Evolutionary conservation across 2,329 filamentous ascomycete species (phyloP), one percentile per base, ranked within the genome.

Genomic region (Cordyceps cateniannulata): DNA sequence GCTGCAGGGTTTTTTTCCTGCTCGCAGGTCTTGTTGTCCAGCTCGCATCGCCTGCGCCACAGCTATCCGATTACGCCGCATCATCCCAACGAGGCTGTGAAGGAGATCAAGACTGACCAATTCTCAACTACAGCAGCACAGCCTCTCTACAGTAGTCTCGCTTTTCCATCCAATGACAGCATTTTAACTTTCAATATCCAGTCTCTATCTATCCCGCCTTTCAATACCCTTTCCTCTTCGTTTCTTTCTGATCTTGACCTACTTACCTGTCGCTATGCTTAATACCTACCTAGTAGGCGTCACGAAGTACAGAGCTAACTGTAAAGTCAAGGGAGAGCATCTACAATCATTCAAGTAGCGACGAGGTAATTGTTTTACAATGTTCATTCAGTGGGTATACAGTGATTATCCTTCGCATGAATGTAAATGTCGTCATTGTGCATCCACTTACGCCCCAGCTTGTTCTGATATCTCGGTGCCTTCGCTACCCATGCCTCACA

Each of bases 11-110:
- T 25, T 20, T 25, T 2, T 14, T 22, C 29, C 29, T 52, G 12
- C 49, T 20, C 18, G 10, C 24, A 42, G 38, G 38, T 18, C 38
- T n/a, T 42, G 3, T 16, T 7, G 18, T 6, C 38, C 38, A 6
- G 38, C 14, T n/a, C 14, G 38, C 16, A n/a, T n/a, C 16, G 38
- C 38, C 27, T 56, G 40, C 25, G 40, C 25, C 53, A 45, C 42
- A 18, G 25, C 53, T 45, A 55, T 45, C 52, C 40, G 52, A 55
- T n/a, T 14, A 9, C 42, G 40, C 53, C 40, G n/a, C 53, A 56
- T 55, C 52, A 55, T 54, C 35, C 14, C n/a, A 47, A 35, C 42
- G 42, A 56, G 42, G 53, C 53, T 56, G 53, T 56, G 53, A 7
- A 25, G 9, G 32, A 35, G 8, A 9, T 48, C 47, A 18, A 29